phyloP scores from a whole-genome alignment of 306 rosid genomes.

The Spatholobus suberectus region DNA sequence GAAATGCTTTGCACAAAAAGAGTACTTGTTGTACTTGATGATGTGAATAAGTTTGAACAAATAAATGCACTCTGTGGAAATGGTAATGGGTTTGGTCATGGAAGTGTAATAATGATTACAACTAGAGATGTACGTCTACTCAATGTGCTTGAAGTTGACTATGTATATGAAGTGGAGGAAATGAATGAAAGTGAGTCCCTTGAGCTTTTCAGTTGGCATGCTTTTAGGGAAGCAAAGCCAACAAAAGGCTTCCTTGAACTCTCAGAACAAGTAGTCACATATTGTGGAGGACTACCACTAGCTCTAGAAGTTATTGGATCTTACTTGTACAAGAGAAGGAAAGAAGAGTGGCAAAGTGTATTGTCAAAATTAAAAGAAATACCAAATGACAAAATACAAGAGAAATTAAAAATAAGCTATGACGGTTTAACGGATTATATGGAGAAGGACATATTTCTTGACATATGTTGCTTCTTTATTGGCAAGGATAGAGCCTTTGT shows the following conservation, averaged over 20 bases:
- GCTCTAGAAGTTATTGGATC: constrained; percentile 52
- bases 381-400: constrained; percentile 24
- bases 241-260: neutral
- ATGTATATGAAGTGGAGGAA: neutral
- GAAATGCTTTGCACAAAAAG: neutral
- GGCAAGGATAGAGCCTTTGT: constrained; percentile 29
- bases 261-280: neutral
- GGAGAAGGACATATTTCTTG: constrained; percentile 36
- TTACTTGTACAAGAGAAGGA: neutral
- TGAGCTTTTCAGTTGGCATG: constrained; percentile 34
- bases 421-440: neutral
- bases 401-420: neutral
- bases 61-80: neutral
- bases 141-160: neutral
- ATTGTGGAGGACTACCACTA: constrained; percentile 40
- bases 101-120: constrained; percentile 33
- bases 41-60: neutral
- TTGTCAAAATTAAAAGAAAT: constrained; percentile 35
- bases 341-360: constrained; percentile 27
- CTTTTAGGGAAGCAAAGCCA: constrained; percentile 3
- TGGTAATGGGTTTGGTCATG: constrained; percentile 12
- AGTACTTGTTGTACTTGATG: constrained; percentile 15
- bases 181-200: neutral
- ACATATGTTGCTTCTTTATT: constrained; percentile 40
- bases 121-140: neutral